Evolutionary conservation across 2,329 filamentous ascomycete species (phyloP).

Genomic region (Nigrospora oryzae): DNA sequence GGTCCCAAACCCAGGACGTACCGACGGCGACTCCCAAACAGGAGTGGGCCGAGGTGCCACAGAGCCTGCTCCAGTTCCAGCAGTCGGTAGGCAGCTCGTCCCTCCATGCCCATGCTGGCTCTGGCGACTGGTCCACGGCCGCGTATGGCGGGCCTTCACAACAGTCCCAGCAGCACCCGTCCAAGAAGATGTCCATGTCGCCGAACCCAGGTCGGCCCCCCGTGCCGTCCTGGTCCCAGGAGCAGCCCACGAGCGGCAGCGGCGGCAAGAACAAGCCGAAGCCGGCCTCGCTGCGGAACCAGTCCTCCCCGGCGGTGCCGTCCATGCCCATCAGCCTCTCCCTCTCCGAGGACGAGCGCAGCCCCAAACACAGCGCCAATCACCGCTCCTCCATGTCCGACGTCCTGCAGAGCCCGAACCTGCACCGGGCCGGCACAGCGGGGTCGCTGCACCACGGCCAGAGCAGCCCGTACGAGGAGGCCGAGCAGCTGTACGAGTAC

Average conservation of each 20-base stretch:
- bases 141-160: conserved; percentile 1
- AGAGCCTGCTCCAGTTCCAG: conserved; percentile 14
- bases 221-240: conserved; percentile 38
- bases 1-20: no score
- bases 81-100: conserved; percentile 11
- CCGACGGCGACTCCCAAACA: conserved; percentile 17
- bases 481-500: conserved; percentile 86
- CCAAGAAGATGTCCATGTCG: conserved; percentile 45
- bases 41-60: conserved; percentile 17
- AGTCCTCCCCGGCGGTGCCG: no score
- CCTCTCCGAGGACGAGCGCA: conserved; percentile 52
- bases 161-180: conserved; percentile 29
- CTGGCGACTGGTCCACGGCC: conserved; percentile 36
- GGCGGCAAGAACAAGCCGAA: not conserved
- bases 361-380: conserved; percentile 39
- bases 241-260: conserved; percentile 10
- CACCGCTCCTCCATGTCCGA: conserved; percentile 23
- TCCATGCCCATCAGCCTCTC: conserved; percentile 40
- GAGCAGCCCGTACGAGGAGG: conserved; percentile 63
- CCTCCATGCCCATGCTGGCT: conserved; percentile 13
- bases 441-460: conserved; percentile 18
- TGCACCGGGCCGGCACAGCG: conserved; percentile 19
- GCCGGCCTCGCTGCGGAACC: no score
- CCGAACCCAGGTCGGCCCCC: conserved; percentile 43
- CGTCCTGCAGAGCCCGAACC: conserved; percentile 36